phyloP scores from a whole-genome alignment of 306 rosid species.

The Myrica gale region DNA sequence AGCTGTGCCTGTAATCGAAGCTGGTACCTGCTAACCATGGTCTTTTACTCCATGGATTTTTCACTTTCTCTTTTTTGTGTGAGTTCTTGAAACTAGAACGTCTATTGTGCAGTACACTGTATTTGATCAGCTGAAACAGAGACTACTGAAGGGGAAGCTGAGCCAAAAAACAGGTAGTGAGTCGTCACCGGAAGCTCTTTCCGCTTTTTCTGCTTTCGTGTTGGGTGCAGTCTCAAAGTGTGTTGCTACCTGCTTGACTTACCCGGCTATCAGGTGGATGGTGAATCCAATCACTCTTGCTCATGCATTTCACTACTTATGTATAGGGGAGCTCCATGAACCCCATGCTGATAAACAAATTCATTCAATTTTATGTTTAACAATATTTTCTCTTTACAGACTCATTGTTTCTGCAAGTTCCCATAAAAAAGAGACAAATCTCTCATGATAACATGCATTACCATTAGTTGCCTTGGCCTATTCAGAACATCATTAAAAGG shows the following conservation, averaged over 20 bases:
- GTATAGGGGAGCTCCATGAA: not conserved
- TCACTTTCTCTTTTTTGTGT: not conserved
- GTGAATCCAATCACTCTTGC: conserved; percentile 23
- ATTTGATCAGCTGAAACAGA: conserved; percentile 83
- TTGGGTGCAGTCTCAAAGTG: conserved; percentile 93
- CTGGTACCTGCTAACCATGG: not conserved
- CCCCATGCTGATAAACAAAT: not conserved
- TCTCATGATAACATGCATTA: not conserved
- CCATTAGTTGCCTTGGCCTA: conserved; percentile 21
- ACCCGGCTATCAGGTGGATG: conserved; percentile 92
- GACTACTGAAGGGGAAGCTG: conserved; percentile 45
- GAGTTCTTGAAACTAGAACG: conserved; percentile 19
- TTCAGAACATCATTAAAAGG: not conserved
- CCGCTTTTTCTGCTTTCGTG: conserved; percentile 77
- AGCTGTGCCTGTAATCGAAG: not conserved
- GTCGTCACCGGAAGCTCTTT: conserved; percentile 75
- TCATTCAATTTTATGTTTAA: not conserved
- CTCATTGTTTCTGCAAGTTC: not conserved
- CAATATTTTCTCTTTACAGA: not conserved
- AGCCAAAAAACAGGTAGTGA: conserved; percentile 44
- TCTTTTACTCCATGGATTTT: conserved; percentile 9
- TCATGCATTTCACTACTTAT: not conserved
- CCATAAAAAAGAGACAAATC: not conserved
- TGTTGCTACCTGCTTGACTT: conserved; percentile 82
- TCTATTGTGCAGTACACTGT: conserved; percentile 65